phyloP scores from a whole-genome alignment of 2,329 filamentous ascomycete genomes.

The Xylariaceae sp. region DNA sequence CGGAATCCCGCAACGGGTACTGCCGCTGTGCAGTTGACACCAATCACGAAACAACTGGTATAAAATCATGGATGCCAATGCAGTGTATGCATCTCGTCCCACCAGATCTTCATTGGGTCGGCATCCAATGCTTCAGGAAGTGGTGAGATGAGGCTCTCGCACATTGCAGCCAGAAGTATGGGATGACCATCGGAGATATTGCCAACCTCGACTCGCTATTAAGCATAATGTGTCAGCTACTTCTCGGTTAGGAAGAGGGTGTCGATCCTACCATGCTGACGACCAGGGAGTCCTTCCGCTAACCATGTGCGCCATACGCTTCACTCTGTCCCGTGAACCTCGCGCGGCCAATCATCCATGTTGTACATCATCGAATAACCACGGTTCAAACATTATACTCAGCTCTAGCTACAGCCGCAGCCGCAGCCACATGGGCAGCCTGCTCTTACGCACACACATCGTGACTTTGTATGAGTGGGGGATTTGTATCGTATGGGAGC shows the following conservation, averaged over 20 bases:
- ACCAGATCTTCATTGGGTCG: too few relatives aligned
- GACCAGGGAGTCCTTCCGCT: not conserved
- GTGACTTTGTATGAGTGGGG: not conserved
- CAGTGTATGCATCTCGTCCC: too few relatives aligned
- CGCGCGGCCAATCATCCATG: not conserved
- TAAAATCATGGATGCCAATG: too few relatives aligned
- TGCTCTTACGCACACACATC: not conserved
- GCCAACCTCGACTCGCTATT: too few relatives aligned
- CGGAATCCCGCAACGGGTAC: too few relatives aligned
- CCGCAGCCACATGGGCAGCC: conserved; percentile 6
- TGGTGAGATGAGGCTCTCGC: too few relatives aligned
- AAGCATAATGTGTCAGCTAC: too few relatives aligned
- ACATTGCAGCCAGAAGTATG: too few relatives aligned
- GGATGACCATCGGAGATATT: too few relatives aligned
- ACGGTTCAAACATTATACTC: not conserved
- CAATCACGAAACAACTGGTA: too few relatives aligned
- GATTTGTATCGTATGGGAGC: conserved; percentile 1
- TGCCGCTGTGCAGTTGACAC: too few relatives aligned
- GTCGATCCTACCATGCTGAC: not conserved
- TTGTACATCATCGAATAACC: not conserved
- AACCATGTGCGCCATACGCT: not conserved
- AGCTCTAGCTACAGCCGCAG: not conserved
- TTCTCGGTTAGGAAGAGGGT: not conserved
- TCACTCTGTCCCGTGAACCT: not conserved
- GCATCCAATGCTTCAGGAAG: too few relatives aligned